Evolutionary conservation across 768 basidiomycete genomes (phyloP).

Genomic region (Pleurotus pulmonarius): DNA sequence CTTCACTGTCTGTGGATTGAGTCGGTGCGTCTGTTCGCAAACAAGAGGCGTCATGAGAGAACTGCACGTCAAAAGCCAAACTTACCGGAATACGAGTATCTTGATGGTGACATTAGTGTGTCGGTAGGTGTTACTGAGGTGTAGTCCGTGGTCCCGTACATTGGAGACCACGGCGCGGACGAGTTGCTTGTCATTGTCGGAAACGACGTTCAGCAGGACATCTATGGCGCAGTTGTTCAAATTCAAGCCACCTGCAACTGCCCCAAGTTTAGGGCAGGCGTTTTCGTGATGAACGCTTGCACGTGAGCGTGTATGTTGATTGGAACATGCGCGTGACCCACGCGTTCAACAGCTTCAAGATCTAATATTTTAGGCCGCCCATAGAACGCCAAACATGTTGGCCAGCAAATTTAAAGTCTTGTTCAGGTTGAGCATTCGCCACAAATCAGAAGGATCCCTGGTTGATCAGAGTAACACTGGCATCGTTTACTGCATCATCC

Average conservation of each 20-base stretch:
- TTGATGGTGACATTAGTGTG: slow-evolving; percentile 56
- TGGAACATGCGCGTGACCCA: no score
- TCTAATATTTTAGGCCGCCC: no score
- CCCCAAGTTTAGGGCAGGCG: slow-evolving; percentile 31
- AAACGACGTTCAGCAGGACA: slow-evolving; percentile 12
- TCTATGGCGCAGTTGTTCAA: slow-evolving; percentile 3
- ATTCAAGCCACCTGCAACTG: slow-evolving; percentile 9
- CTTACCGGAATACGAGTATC: slow-evolving; percentile 59
- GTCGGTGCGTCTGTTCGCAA: slow-evolving; percentile 25
- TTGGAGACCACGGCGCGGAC: slow-evolving; percentile 56
- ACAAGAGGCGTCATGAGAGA: no score
- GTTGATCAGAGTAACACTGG: no score
- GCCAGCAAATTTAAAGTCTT: no score
- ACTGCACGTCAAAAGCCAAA: not conserved
- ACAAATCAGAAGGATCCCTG: no score
- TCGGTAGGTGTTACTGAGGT: slow-evolving; percentile 48
- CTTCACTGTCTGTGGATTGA: slow-evolving; percentile 45
- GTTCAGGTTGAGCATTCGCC: no score
- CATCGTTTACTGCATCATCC: no score
- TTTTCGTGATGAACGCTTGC: slow-evolving; percentile 30
- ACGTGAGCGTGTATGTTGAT: slow-evolving; percentile 9
- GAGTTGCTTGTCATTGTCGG: slow-evolving; percentile 34
- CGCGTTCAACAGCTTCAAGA: no score
- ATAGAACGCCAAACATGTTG: no score
- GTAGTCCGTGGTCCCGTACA: slow-evolving; percentile 57